These are phyloP conservation scores for Trametes meyenii DNA, from an alignment of 768 basidiomycete genomes.

Conservation along the genomic window DNA sequence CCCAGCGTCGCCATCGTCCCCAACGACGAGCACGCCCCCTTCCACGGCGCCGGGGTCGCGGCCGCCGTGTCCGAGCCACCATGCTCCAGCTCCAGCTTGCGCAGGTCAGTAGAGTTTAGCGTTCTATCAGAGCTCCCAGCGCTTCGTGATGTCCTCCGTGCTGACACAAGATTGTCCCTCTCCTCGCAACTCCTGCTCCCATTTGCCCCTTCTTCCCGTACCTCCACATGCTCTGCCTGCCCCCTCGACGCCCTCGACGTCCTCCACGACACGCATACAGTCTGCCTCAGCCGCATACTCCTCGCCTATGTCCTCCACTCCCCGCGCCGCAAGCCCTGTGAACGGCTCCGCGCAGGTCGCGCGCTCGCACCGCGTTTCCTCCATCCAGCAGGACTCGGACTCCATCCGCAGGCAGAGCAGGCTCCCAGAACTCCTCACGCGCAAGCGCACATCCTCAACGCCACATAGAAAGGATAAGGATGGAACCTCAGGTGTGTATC, in stretches of 20 bases:
- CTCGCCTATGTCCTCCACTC: conserved; percentile 6
- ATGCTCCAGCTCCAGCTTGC: conserved; percentile 24
- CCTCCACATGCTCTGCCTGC: conserved; percentile 11
- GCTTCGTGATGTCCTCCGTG: conserved; percentile 25
- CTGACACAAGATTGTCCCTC: conserved; percentile 23
- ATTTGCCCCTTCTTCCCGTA: neutral
- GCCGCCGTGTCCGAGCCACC: conserved; percentile 12
- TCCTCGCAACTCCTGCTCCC: conserved; percentile 7
- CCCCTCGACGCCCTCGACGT: conserved; percentile 3
- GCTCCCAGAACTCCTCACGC: conserved; percentile 25
- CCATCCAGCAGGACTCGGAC: conserved; percentile 13
- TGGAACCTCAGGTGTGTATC: conserved; percentile 12
- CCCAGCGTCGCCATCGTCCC: conserved; percentile 2
- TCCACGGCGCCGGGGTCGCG: conserved; percentile 8
- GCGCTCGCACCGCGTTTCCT: conserved; percentile 11
- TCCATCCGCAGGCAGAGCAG: conserved; percentile 16
- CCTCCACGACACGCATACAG: conserved; percentile 1
- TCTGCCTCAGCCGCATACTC: conserved; percentile 20
- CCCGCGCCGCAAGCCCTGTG: conserved; percentile 8
- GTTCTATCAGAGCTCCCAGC: conserved; percentile 24
- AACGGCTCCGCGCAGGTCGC: conserved; percentile 12
- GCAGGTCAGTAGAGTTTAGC: conserved; percentile 19
- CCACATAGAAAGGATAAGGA: conserved; percentile 18
- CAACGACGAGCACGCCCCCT: conserved; percentile 14
- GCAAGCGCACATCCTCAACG: conserved; percentile 23